Evolutionary conservation across 1,139 yeast species (phyloP).

Genomic region (Lodderomyces pseudojiufengensis): DNA sequence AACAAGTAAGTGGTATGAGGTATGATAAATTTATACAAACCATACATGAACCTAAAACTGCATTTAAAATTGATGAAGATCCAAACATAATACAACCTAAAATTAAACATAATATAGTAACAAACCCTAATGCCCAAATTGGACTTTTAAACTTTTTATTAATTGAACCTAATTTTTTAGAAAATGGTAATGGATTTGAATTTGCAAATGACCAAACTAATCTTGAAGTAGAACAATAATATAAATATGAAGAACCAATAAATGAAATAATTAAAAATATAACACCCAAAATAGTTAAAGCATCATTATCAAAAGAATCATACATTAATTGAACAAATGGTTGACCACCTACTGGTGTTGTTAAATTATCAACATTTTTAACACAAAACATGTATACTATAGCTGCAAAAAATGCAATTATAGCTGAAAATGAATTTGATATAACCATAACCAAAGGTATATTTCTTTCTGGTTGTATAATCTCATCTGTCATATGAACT

Average conservation of each 20-base stretch:
- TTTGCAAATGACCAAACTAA: slow-evolving; percentile 30
- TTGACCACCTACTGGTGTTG: slow-evolving; percentile 25
- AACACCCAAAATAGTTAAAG: slow-evolving; percentile 25
- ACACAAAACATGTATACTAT: slow-evolving; percentile 28
- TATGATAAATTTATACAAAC: slow-evolving; percentile 29
- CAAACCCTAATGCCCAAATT: slow-evolving; percentile 21
- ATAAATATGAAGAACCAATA: slow-evolving; percentile 19
- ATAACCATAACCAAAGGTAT: slow-evolving; percentile 28
- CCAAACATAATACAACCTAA: slow-evolving; percentile 26
- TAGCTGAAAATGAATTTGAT: slow-evolving; percentile 21
- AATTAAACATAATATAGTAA: slow-evolving; percentile 17
- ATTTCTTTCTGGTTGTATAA: slow-evolving; percentile 24
- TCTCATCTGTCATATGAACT: slow-evolving; percentile 30
- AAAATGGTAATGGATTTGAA: slow-evolving; percentile 26
- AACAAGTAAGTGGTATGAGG: slow-evolving; percentile 26
- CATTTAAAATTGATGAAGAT: too few relatives aligned
- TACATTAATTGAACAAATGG: slow-evolving; percentile 28
- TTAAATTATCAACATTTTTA: slow-evolving; percentile 17
- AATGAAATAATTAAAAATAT: slow-evolving; percentile 21
- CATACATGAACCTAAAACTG: slow-evolving; percentile 30
- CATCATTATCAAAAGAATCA: slow-evolving; percentile 23
- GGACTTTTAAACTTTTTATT: slow-evolving; percentile 21
- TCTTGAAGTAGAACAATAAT: slow-evolving; percentile 23
- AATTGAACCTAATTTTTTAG: slow-evolving; percentile 20
- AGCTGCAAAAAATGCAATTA: slow-evolving; percentile 21